Evolutionary conservation across 192 early-diverging fungal species (phyloP).

Genomic region (Spinellus fusiger): DNA sequence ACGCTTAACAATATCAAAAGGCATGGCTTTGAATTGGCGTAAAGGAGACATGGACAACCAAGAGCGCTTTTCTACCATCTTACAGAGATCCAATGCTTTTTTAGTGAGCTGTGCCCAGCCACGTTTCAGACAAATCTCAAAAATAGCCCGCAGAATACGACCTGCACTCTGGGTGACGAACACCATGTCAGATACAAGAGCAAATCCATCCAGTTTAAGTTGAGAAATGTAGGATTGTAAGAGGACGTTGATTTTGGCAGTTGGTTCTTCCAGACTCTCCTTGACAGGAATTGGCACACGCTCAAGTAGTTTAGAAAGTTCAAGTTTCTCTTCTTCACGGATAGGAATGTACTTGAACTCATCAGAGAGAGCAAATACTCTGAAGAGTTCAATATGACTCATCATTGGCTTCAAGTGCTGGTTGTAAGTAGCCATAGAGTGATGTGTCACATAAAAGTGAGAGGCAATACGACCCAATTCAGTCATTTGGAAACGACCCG

Average conservation of each 20-base stretch:
- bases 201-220: slow-evolving; percentile 88
- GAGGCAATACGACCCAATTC: slow-evolving; percentile 95
- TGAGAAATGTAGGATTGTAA: slow-evolving; percentile 96
- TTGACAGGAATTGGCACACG: slow-evolving; percentile 95
- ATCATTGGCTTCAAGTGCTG: slow-evolving; percentile 89
- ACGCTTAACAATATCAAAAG: slow-evolving; percentile 74
- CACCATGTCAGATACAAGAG: slow-evolving; percentile 95
- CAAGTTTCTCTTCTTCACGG: slow-evolving; percentile 78
- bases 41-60: slow-evolving; percentile 96
- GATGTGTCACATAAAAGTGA: slow-evolving; percentile 92
- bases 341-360: slow-evolving; percentile 94
- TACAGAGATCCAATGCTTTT: slow-evolving; percentile 87
- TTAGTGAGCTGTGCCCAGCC: slow-evolving; percentile 91
- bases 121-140: slow-evolving; percentile 90
- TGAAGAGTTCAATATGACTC: slow-evolving; percentile 88
- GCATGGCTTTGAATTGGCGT: slow-evolving; percentile 81
- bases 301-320: slow-evolving; percentile 66
- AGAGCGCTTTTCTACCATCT: slow-evolving; percentile 93
- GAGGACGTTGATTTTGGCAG: slow-evolving; percentile 90
- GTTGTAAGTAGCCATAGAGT: slow-evolving; percentile 91
- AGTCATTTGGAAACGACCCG: slow-evolving; percentile 82
- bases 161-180: slow-evolving; percentile 95
- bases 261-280: slow-evolving; percentile 84
- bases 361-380: slow-evolving; percentile 79
- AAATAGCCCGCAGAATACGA: slow-evolving; percentile 91